Evolutionary conservation across 306 rosid species (phyloP), one percentile per base, ranked within the genome.

Genomic region (Dryas octopetala): DNA sequence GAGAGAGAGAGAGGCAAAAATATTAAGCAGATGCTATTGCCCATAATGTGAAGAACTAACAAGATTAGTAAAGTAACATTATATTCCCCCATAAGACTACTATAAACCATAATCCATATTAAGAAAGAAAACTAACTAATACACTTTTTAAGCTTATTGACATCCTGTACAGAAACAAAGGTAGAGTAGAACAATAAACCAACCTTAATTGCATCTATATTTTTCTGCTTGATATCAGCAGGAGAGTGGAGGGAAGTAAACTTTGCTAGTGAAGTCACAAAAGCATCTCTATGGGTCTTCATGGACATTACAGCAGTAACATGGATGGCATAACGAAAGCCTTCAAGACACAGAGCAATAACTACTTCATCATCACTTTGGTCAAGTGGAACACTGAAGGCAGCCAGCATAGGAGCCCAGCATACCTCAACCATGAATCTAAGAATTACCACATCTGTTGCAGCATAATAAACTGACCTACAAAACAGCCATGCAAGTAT

Each of bases 351-450:
- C 11, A 96, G 80, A 75, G 85, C 87, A 84, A 92, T 88, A 75
- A 96, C 81, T 63, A 89, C 85, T 87, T 92, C 99, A 65, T 96
- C 99, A 54, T 96, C 97, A 82, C 91, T 96, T 86, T 87, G 99
- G 81, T 96, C 99, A 62, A 96, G 98, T 45, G 99, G 97, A 77
- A 96, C 99, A 64, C 99, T 96, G 88, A 96, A 96, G 75, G 99
- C 99, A 80, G 99, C 99, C 78, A 96, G 76, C 97, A 91, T 96
- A 26, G 99, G 99, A 82, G 99, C 99, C 99, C 99, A 96, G 82
- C 99, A 96, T 43, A 83, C 98, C 86, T 96, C 98, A 81, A 92
- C 85, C 99, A 96, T 96, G 82, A 96, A 96, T 87, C 89, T 89
- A 28, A 96, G 97, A 76, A 96, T 88, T 80, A 96, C 89, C 71